These are phyloP conservation scores for Penicillium sp. DNA, from an alignment of 2,329 filamentous ascomycete species.

Conservation along the genomic window DNA sequence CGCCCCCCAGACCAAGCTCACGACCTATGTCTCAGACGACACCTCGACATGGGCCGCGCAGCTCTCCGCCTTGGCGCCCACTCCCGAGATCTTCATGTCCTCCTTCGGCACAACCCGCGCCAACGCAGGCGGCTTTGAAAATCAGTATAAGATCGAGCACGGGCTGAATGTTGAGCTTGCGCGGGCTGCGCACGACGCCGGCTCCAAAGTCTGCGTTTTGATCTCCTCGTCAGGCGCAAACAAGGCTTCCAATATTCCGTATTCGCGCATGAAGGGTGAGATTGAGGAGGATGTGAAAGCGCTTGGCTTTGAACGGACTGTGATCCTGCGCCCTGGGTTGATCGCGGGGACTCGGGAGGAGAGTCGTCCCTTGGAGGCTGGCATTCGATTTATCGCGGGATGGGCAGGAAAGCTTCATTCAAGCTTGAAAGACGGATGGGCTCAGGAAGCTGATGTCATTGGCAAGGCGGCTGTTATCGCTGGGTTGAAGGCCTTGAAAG, in stretches of 20 bases:
- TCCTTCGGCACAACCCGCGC: constrained; percentile 76
- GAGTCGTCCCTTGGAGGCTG: constrained; percentile 57
- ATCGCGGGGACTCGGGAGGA: constrained; percentile 70
- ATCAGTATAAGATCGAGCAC: constrained; percentile 84
- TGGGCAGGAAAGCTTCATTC: constrained; percentile 55
- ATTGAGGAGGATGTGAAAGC: constrained; percentile 74
- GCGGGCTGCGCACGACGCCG: constrained; percentile 68
- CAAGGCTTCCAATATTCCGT: constrained; percentile 54
- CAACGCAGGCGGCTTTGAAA: constrained; percentile 69
- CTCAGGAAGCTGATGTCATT: constrained; percentile 73
- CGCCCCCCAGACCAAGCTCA: constrained; percentile 60
- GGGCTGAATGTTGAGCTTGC: constrained; percentile 81
- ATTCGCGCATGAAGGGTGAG: constrained; percentile 76
- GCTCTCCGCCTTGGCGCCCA: constrained; percentile 55
- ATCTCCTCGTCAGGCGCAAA: constrained; percentile 60
- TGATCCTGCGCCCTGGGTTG: constrained; percentile 71
- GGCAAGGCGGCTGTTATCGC: constrained; percentile 43
- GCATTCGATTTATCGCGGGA: constrained; percentile 56
- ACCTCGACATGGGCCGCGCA: constrained; percentile 65
- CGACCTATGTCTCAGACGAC: constrained; percentile 66
- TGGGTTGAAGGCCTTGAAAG: constrained; percentile 40
- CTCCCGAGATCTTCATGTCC: constrained; percentile 68
- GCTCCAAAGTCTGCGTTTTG: constrained; percentile 72
- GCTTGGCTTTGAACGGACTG: constrained; percentile 71
- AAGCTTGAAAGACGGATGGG: constrained; percentile 61